phyloP scores from a whole-genome alignment of 768 basidiomycete genomes.

The Pisolithus tinctorius region DNA sequence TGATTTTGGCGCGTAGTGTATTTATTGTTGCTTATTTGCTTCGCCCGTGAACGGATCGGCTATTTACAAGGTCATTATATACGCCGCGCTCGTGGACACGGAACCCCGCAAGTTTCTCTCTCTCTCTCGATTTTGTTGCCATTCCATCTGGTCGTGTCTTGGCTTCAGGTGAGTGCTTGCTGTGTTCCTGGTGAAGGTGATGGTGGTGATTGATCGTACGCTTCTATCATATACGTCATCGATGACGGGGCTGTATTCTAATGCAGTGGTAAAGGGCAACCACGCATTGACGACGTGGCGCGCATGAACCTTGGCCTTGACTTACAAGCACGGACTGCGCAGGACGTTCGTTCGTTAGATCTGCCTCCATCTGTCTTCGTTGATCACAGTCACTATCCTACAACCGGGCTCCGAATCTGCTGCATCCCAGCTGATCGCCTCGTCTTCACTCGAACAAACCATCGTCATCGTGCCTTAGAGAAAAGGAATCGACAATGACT shows the following conservation, averaged over 20 bases:
- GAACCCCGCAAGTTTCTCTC: slow-evolving; percentile 20
- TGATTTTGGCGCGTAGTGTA: no score
- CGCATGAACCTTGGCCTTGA: slow-evolving; percentile 5
- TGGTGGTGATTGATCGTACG: background rate
- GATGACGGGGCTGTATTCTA: no score
- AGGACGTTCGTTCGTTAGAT: slow-evolving; percentile 22
- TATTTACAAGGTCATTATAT: background rate
- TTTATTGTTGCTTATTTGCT: no score
- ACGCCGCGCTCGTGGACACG: slow-evolving; percentile 18
- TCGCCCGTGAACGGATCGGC: no score
- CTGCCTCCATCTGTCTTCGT: slow-evolving; percentile 12
- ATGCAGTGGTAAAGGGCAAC: no score
- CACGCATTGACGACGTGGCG: background rate
- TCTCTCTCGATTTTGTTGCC: slow-evolving; percentile 14
- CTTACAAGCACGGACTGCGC: slow-evolving; percentile 18
- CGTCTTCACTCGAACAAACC: background rate
- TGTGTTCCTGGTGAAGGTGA: background rate
- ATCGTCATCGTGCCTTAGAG: no score
- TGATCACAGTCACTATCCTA: slow-evolving; percentile 15
- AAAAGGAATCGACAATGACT: background rate
- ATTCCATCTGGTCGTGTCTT: slow-evolving; percentile 16
- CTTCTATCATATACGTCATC: background rate
- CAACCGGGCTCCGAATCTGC: slow-evolving; percentile 5
- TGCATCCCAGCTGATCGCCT: slow-evolving; percentile 4
- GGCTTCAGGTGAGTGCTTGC: slow-evolving; percentile 16